A percentile compares a stretch with the other conserved stretches of the same genome.
These are phyloP conservation scores for Vinca major DNA, from an alignment of 305 asterid species.

Conservation along the genomic window DNA sequence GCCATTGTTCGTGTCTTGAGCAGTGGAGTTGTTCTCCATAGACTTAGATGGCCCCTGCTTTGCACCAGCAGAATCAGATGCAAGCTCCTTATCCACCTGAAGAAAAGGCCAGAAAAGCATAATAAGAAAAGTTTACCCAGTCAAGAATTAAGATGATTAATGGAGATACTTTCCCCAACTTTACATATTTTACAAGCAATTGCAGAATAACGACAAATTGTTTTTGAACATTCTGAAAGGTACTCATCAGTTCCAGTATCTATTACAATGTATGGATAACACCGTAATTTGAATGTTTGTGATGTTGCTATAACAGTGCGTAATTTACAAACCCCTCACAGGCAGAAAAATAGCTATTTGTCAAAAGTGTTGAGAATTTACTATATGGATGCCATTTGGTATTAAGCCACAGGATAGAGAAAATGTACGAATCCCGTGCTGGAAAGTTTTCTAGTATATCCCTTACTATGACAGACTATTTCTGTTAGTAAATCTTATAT, in stretches of 20 bases:
- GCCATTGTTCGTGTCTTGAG: background rate
- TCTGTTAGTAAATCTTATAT: no score
- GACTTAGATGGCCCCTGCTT: background rate
- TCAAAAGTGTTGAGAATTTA: no score
- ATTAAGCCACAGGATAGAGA: no score
- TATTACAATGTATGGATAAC: background rate
- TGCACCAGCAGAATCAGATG: constrained; percentile 3
- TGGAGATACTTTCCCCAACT: no score
- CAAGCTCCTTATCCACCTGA: background rate
- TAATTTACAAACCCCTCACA: no score
- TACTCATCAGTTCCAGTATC: background rate
- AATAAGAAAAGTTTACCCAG: background rate
- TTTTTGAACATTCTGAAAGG: background rate
- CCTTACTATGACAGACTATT: no score
- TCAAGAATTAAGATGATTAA: background rate
- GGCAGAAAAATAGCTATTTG: no score
- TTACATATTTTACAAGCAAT: background rate
- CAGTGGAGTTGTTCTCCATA: background rate
- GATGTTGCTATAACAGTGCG: no score
- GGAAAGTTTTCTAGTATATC: no score
- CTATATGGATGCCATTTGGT: no score
- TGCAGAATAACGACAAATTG: background rate
- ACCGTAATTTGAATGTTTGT: no score
- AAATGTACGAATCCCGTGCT: no score
- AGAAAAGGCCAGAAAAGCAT: background rate